Conservation (phyloP, 1,284 basidiomycete species). For the Farysia itapuensis region DNA sequence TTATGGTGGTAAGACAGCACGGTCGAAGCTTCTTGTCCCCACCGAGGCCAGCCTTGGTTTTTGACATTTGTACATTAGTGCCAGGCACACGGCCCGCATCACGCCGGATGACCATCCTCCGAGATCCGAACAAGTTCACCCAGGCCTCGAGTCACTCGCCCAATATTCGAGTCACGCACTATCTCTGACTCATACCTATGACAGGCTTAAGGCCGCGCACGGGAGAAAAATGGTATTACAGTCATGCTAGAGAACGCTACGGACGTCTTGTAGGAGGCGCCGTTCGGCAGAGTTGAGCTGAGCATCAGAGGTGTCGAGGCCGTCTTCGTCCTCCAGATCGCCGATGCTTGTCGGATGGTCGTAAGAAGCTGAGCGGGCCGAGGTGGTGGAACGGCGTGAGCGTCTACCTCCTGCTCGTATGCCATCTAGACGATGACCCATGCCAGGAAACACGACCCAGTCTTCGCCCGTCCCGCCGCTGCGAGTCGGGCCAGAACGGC, state of each 20-base stretch:
- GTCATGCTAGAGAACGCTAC: not conserved
- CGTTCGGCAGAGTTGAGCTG: slow-evolving; percentile 28
- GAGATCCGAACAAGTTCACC: no score
- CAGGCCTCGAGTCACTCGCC: no score
- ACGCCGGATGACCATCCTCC: no score
- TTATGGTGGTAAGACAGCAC: no score
- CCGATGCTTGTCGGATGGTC: slow-evolving; percentile 29
- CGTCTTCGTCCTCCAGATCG: slow-evolving; percentile 32
- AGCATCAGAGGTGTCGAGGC: slow-evolving; percentile 20
- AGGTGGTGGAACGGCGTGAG: not conserved
- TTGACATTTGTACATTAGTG: no score
- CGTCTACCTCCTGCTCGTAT: not conserved
- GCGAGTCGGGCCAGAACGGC: not conserved
- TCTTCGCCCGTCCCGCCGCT: slow-evolving; percentile 33
- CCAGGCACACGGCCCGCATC: no score
- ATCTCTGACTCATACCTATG: no score
- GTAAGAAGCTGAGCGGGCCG: not conserved
- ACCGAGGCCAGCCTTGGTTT: no score
- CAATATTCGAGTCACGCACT: no score
- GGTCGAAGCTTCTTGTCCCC: no score
- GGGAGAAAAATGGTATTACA: no score
- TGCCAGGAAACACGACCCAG: slow-evolving; percentile 50
- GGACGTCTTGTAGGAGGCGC: slow-evolving; percentile 19
- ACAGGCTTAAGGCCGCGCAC: no score
- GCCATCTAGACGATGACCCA: slow-evolving; percentile 16